Evolutionary conservation across 202 grass and related monocot genomes (phyloP).

Genomic region (Brachypodium distachyon): DNA sequence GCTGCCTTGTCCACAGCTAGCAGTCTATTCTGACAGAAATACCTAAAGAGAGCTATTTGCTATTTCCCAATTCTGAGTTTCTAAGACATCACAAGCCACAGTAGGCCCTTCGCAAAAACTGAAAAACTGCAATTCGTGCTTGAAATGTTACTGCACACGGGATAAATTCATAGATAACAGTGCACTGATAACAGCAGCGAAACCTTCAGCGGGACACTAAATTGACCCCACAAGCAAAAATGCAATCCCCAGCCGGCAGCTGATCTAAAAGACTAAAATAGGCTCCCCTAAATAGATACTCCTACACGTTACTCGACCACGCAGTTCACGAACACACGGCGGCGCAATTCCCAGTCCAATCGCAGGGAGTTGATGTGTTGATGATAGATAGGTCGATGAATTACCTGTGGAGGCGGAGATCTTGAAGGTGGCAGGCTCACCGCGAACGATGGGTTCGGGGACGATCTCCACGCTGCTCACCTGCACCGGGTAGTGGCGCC

Average conservation of each 20-base stretch:
- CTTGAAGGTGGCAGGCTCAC: conserved; percentile 61
- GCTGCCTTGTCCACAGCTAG: not conserved
- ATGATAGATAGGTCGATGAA: too few relatives aligned
- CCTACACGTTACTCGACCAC: not conserved
- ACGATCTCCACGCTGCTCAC: conserved; percentile 68
- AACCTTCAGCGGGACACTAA: not conserved
- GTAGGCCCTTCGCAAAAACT: not conserved
- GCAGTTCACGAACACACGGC: not conserved
- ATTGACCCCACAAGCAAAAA: not conserved
- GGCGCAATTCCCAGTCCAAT: not conserved
- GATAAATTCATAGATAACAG: not conserved
- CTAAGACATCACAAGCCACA: not conserved
- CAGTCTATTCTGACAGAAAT: not conserved
- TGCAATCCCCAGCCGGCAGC: not conserved
- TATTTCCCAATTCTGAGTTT: not conserved
- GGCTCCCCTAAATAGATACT: not conserved
- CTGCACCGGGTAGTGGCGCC: conserved; percentile 54
- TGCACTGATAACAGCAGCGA: not conserved
- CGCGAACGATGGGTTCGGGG: conserved; percentile 63
- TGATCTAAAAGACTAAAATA: not conserved
- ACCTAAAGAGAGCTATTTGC: not conserved
- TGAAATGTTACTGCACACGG: not conserved
- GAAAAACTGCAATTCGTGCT: not conserved
- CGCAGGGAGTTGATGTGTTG: not conserved
- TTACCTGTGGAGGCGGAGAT: conserved; percentile 84